Percentiles rank a stretch among this genome's conserved stretches.
Evolutionary conservation across 108 stramenopile genomes (phyloP).

Genomic region (Craspedostauros australis): DNA sequence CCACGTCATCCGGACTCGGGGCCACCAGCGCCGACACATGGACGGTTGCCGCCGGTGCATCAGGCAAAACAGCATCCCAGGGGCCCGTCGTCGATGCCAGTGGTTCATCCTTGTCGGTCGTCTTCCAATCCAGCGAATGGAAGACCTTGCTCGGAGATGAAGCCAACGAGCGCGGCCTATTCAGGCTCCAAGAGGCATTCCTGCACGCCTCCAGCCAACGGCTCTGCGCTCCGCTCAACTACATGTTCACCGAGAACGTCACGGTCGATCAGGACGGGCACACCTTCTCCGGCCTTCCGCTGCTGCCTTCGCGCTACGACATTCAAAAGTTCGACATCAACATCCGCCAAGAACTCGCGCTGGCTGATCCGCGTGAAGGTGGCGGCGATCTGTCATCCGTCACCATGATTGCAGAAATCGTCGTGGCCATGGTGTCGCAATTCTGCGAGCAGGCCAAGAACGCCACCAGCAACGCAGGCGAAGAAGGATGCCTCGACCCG

Average conservation of each 20-base stretch:
- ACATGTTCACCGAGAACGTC: conserved; percentile 76
- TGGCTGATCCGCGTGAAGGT: conserved; percentile 79
- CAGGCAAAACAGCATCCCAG: not conserved
- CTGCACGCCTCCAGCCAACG: conserved; percentile 55
- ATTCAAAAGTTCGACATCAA: conserved; percentile 68
- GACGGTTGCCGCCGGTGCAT: conserved; percentile 11
- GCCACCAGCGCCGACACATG: conserved; percentile 25
- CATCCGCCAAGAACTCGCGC: conserved; percentile 72
- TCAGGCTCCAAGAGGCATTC: conserved; percentile 63
- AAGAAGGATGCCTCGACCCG: conserved; percentile 40
- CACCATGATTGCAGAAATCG: conserved; percentile 71
- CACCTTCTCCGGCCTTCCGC: conserved; percentile 45
- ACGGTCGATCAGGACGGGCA: conserved; percentile 70
- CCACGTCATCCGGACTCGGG: conserved; percentile 2
- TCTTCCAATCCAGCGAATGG: conserved; percentile 76
- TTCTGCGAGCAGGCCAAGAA: conserved; percentile 66
- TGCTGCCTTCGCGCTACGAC: conserved; percentile 75
- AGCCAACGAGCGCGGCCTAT: conserved; percentile 36
- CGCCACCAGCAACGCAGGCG: conserved; percentile 52
- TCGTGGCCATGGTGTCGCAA: conserved; percentile 58
- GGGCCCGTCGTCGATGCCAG: not conserved
- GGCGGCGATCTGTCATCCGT: conserved; percentile 66
- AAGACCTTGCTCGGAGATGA: conserved; percentile 45
- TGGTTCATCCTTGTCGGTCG: conserved; percentile 40
- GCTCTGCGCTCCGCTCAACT: conserved; percentile 66